phyloP scores from a whole-genome alignment of 257 asterid species.

The Lithospermum erythrorhizon region DNA sequence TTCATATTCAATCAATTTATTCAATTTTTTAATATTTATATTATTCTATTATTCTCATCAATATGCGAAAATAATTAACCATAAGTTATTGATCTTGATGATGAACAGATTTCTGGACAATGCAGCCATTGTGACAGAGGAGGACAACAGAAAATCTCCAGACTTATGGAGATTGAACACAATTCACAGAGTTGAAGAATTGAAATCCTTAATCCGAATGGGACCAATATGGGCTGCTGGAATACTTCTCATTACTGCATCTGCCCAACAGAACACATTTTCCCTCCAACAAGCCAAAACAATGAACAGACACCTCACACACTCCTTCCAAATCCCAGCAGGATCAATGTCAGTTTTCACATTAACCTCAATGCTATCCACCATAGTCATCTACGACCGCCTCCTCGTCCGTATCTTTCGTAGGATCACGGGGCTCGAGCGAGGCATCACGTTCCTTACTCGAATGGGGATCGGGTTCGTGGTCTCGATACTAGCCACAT shows the following conservation, averaged over 20 bases:
- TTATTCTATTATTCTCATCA: too few relatives aligned
- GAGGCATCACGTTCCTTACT: conserved; percentile 62
- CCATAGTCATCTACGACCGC: conserved; percentile 57
- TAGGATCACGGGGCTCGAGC: conserved; percentile 50
- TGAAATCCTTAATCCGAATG: conserved; percentile 68
- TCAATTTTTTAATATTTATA: too few relatives aligned
- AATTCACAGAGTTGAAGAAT: conserved; percentile 82
- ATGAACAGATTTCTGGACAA: conserved; percentile 57
- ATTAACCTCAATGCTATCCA: conserved; percentile 48
- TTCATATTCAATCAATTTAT: too few relatives aligned
- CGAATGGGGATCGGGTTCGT: conserved; percentile 67
- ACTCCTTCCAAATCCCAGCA: conserved; percentile 56
- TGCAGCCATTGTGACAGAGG: conserved; percentile 52
- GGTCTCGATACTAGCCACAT: conserved; percentile 48
- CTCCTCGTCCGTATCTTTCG: conserved; percentile 51
- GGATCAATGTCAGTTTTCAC: conserved; percentile 77
- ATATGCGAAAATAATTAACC: too few relatives aligned
- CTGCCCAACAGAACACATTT: conserved; percentile 75
- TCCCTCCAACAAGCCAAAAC: conserved; percentile 75
- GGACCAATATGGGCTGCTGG: conserved; percentile 97
- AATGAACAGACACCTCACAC: conserved; percentile 59
- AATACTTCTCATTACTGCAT: conserved; percentile 61
- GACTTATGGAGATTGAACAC: conserved; percentile 59
- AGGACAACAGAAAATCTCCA: conserved; percentile 48
- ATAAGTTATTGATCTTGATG: too few relatives aligned